Evolutionary conservation across 2,329 filamentous ascomycete genomes (phyloP).

Genomic region (Nectriaceae sp.): DNA sequence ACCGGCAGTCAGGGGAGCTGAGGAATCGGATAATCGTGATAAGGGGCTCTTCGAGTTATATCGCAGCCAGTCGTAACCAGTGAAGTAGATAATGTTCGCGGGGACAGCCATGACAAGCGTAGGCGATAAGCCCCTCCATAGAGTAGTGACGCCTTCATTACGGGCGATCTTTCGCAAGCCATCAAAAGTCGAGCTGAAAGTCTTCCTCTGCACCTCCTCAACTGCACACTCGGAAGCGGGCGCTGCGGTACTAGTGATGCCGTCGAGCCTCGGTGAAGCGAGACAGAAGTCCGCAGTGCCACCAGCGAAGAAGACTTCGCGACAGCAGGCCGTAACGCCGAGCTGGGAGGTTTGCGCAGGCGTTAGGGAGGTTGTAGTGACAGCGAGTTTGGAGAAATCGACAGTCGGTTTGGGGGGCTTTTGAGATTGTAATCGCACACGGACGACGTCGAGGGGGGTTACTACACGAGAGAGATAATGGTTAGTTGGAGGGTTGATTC

Average conservation of each 20-base stretch:
- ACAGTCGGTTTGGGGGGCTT: conserved; percentile 50
- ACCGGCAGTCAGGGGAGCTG: conserved; percentile 79
- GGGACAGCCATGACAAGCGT: conserved; percentile 93
- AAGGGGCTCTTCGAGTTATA: conserved; percentile 74
- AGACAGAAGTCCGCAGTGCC: conserved; percentile 82
- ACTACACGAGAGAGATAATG: conserved; percentile 60
- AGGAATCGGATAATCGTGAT: conserved; percentile 63
- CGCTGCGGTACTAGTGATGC: conserved; percentile 46
- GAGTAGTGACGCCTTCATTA: conserved; percentile 81
- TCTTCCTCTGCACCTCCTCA: conserved; percentile 80
- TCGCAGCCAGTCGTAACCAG: conserved; percentile 94
- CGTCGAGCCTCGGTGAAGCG: conserved; percentile 60
- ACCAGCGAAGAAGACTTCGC: conserved; percentile 95
- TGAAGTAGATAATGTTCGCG: conserved; percentile 97
- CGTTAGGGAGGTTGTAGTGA: conserved; percentile 60
- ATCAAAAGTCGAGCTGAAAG: conserved; percentile 88
- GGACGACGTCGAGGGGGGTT: conserved; percentile 94
- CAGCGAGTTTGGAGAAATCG: conserved; percentile 57
- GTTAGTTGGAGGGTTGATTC: conserved; percentile 10
- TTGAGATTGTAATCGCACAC: conserved; percentile 91
- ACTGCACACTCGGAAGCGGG: conserved; percentile 74
- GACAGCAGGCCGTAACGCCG: conserved; percentile 91
- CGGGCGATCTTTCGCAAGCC: conserved; percentile 91
- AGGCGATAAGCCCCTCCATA: conserved; percentile 94
- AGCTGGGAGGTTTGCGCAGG: conserved; percentile 77